These are phyloP conservation scores for Pseudoturritis turrita DNA, from an alignment of 345 rosid genomes.

Conservation along the genomic window DNA sequence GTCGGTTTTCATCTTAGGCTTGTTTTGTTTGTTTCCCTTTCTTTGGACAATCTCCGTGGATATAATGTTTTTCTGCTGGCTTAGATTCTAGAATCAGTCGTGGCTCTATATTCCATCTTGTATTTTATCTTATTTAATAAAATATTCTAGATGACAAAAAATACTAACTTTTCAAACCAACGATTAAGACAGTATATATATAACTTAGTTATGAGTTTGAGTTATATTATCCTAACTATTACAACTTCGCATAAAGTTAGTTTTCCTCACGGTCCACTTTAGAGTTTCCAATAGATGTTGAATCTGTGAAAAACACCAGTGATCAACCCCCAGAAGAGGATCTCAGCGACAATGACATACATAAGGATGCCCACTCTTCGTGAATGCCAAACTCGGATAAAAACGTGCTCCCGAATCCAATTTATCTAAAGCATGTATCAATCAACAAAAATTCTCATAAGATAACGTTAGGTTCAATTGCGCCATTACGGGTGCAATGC, in stretches of 20 bases:
- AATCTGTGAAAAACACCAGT: slow-evolving; percentile 52
- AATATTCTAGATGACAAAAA: no score
- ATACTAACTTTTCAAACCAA: no score
- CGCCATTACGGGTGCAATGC: no score
- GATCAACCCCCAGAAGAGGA: slow-evolving; percentile 64
- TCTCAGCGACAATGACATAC: slow-evolving; percentile 72
- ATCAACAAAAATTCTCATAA: no score
- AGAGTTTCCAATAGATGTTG: slow-evolving; percentile 77
- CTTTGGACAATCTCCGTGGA: no score
- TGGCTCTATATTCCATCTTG: no score
- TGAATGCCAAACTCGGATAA: slow-evolving; percentile 63
- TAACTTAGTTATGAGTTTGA: neutral
- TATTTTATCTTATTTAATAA: no score
- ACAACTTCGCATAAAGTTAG: neutral
- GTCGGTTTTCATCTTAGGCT: no score
- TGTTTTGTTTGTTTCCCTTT: no score
- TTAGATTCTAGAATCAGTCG: no score
- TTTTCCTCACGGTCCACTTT: neutral
- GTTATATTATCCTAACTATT: neutral
- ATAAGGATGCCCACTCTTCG: slow-evolving; percentile 53
- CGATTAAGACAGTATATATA: neutral
- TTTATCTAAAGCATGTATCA: slow-evolving; percentile 30
- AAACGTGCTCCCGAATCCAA: slow-evolving; percentile 67
- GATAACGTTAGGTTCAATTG: neutral
- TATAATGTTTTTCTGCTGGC: no score